Conservation (phyloP, 768 basidiomycete genomes). For the Hygrophorus pudorinus region DNA sequence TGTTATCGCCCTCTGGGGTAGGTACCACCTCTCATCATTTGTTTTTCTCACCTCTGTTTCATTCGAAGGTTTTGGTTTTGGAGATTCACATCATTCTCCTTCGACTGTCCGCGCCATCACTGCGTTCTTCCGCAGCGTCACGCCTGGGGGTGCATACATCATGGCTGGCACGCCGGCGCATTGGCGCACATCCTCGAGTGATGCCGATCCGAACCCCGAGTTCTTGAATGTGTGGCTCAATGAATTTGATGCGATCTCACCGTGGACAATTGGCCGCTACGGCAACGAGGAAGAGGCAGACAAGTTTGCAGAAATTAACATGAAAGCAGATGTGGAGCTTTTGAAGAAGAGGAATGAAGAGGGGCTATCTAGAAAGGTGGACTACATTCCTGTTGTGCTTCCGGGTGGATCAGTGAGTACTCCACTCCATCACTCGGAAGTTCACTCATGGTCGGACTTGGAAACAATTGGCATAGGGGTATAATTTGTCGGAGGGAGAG, state of each 20-base stretch:
- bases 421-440: slow-evolving; percentile 1
- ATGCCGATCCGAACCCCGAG: slow-evolving; percentile 58
- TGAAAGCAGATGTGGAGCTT: slow-evolving; percentile 54
- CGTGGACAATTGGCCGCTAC: slow-evolving; percentile 77
- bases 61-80: slow-evolving; percentile 55
- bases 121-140: slow-evolving; percentile 45
- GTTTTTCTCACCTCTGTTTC: slow-evolving; percentile 1
- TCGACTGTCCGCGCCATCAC: slow-evolving; percentile 45
- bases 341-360: slow-evolving; percentile 40
- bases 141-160: slow-evolving; percentile 68
- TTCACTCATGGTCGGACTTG: slow-evolving; percentile 1
- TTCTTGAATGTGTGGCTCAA: slow-evolving; percentile 64
- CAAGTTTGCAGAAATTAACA: slow-evolving; percentile 44
- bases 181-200: slow-evolving; percentile 64
- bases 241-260: slow-evolving; percentile 72
- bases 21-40: background rate
- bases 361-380: slow-evolving; percentile 38
- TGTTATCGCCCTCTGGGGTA: slow-evolving; percentile 70
- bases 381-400: slow-evolving; percentile 77
- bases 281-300: slow-evolving; percentile 52
- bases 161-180: slow-evolving; percentile 61
- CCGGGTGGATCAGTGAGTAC: slow-evolving; percentile 71
- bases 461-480: slow-evolving; percentile 35
- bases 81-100: slow-evolving; percentile 51
- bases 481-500: slow-evolving; percentile 59